Conservation (phyloP, 495 filamentous ascomycete genomes). For the Choiromyces venosus region DNA sequence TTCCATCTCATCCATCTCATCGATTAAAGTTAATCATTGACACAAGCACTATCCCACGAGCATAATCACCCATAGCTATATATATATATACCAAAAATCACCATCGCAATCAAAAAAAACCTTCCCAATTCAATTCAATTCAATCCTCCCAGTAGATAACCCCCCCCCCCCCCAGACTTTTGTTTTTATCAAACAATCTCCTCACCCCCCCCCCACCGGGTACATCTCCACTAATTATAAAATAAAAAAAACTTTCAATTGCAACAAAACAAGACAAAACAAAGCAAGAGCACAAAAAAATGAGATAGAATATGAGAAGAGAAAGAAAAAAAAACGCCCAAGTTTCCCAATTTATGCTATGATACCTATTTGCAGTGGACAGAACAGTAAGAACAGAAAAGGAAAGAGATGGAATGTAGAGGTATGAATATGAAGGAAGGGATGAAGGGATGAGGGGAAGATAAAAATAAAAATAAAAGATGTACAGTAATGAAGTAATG, state of each 20-base stretch:
- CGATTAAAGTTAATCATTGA: too few relatives aligned
- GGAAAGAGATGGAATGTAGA: constrained; percentile 24
- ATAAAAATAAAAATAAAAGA: not conserved
- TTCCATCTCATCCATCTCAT: too few relatives aligned
- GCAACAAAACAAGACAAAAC: constrained; percentile 31
- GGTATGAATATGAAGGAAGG: constrained; percentile 17
- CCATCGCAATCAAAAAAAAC: too few relatives aligned
- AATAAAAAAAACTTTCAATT: constrained; percentile 12
- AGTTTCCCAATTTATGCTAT: constrained; percentile 1
- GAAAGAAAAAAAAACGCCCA: not conserved
- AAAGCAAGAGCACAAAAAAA: not conserved
- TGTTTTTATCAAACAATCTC: too few relatives aligned
- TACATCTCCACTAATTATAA: too few relatives aligned
- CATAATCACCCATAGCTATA: too few relatives aligned
- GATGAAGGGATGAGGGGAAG: not conserved
- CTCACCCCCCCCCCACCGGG: too few relatives aligned
- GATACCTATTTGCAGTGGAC: constrained; percentile 28
- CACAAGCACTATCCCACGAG: too few relatives aligned
- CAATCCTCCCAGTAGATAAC: constrained; percentile 37
- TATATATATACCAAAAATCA: too few relatives aligned
- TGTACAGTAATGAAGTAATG: not conserved
- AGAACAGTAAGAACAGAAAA: constrained; percentile 29
- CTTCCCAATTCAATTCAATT: too few relatives aligned
- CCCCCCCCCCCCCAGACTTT: constrained; percentile 27
- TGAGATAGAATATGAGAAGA: not conserved